A percentile compares a stretch with the other conserved stretches of the same genome.
Conservation (phyloP, 2,329 filamentous ascomycete genomes). For the Pseudogymnoascus sp. region DNA sequence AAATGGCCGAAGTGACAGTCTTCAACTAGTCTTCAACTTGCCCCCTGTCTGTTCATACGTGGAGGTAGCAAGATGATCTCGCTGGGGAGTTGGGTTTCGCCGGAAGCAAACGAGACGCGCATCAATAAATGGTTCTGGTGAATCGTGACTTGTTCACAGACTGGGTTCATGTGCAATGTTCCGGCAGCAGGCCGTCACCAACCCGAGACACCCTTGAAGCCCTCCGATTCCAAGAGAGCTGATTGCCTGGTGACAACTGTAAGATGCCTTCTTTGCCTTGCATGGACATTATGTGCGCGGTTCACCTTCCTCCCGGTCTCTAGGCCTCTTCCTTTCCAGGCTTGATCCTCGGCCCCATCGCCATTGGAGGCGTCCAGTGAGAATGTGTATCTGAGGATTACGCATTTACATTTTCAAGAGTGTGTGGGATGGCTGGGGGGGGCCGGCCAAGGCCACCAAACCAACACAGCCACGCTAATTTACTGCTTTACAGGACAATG, state of each 20-base stretch:
- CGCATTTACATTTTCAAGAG: constrained; percentile 7
- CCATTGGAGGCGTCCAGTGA: constrained; percentile 3
- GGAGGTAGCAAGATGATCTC: background rate
- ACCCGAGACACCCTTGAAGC: background rate
- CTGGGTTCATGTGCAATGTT: constrained; percentile 7
- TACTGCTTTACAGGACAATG: constrained; percentile 4
- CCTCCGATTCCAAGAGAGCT: background rate
- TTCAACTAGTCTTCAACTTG: too few relatives aligned
- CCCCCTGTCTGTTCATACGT: constrained; percentile 1
- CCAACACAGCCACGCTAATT: constrained; percentile 8
- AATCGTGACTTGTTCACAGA: constrained; percentile 5
- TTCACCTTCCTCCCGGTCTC: background rate
- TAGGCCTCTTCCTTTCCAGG: background rate
- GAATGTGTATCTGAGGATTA: constrained; percentile 3
- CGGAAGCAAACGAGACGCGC: constrained; percentile 7
- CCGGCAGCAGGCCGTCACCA: background rate
- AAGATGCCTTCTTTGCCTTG: constrained; percentile 6
- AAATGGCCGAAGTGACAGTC: background rate
- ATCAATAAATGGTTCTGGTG: constrained; percentile 6
- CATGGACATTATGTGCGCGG: constrained; percentile 6
- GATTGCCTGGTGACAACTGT: background rate
- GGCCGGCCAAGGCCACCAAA: background rate
- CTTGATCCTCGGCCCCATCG: constrained; percentile 3
- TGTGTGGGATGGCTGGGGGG: constrained; percentile 1
- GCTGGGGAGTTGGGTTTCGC: background rate